Conservation (phyloP, 2,329 filamentous ascomycete genomes). For the Ramularia collo-cygni region DNA sequence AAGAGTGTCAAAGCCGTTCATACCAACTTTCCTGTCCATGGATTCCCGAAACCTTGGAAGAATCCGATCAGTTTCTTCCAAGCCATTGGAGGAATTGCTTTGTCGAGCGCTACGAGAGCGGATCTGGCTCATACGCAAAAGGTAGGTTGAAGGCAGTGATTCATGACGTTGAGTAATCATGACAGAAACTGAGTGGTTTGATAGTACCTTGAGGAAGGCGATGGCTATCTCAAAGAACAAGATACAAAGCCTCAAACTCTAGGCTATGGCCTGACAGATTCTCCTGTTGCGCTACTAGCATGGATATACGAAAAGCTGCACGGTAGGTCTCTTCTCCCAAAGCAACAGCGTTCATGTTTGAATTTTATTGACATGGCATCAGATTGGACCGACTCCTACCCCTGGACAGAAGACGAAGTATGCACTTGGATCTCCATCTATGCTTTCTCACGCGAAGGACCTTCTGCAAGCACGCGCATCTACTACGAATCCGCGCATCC, state of each 20-base stretch:
- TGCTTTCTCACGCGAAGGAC: slow-evolving; percentile 62
- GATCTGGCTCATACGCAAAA: too few relatives aligned
- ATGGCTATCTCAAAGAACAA: slow-evolving; percentile 11
- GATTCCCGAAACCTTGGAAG: slow-evolving; percentile 6
- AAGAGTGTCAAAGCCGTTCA: slow-evolving; percentile 50
- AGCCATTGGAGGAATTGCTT: too few relatives aligned
- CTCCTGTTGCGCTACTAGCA: slow-evolving; percentile 61
- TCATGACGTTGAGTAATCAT: too few relatives aligned
- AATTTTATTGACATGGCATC: too few relatives aligned
- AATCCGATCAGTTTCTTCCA: slow-evolving; percentile 4
- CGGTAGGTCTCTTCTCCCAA: too few relatives aligned
- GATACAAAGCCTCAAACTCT: slow-evolving; percentile 9
- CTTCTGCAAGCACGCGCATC: slow-evolving; percentile 60
- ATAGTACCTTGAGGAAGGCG: too few relatives aligned
- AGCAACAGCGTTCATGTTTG: too few relatives aligned
- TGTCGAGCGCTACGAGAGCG: too few relatives aligned
- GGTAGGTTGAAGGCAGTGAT: too few relatives aligned
- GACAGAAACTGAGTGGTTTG: too few relatives aligned
- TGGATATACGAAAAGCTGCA: slow-evolving; percentile 80
- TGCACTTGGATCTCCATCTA: slow-evolving; percentile 70
- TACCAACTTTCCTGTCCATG: slow-evolving; percentile 44
- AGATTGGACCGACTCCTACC: slow-evolving; percentile 68
- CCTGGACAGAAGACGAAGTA: slow-evolving; percentile 70
- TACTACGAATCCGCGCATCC: too few relatives aligned
- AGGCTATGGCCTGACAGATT: slow-evolving; percentile 45